phyloP scores from a whole-genome alignment of 352 stramenopile species.

The Peronosclerospora sorghi region DNA sequence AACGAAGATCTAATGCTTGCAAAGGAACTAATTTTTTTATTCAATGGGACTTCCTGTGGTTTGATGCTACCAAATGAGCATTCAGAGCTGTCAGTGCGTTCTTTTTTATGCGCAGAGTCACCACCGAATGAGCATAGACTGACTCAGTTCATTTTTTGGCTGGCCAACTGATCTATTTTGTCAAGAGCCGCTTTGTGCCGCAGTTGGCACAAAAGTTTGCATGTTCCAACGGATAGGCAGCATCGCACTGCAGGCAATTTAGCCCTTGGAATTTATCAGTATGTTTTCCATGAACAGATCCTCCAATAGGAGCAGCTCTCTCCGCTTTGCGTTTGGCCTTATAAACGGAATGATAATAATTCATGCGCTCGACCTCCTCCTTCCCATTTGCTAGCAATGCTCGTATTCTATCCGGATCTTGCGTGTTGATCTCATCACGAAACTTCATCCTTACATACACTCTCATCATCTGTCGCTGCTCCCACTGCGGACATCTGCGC shows the following conservation, averaged over 20 bases:
- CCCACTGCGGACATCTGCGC: constrained; percentile 56
- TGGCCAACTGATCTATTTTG: not conserved
- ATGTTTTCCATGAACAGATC: not conserved
- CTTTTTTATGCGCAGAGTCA: not conserved
- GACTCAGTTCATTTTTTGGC: not conserved
- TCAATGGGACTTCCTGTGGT: too few species aligned
- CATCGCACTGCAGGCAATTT: constrained; percentile 31
- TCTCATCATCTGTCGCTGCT: constrained; percentile 81
- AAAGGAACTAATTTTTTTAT: not conserved
- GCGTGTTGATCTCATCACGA: constrained; percentile 31
- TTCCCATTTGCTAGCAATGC: constrained; percentile 42
- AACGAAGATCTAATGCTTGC: constrained; percentile 11
- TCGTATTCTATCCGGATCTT: constrained; percentile 45
- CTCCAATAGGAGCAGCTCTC: not conserved
- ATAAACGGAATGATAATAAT: constrained; percentile 82
- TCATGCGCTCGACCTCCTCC: constrained; percentile 77
- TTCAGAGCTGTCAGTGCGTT: too few species aligned
- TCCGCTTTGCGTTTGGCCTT: constrained; percentile 40
- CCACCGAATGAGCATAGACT: not conserved
- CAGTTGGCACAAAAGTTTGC: constrained; percentile 74
- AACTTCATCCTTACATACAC: constrained; percentile 76
- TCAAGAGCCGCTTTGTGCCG: constrained; percentile 40
- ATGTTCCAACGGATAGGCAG: constrained; percentile 28
- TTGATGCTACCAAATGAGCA: too few species aligned
- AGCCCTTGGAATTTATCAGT: constrained; percentile 3